Evolutionary conservation across 192 early-diverging fungal species (phyloP).

Genomic region (Coemansia reversa): DNA sequence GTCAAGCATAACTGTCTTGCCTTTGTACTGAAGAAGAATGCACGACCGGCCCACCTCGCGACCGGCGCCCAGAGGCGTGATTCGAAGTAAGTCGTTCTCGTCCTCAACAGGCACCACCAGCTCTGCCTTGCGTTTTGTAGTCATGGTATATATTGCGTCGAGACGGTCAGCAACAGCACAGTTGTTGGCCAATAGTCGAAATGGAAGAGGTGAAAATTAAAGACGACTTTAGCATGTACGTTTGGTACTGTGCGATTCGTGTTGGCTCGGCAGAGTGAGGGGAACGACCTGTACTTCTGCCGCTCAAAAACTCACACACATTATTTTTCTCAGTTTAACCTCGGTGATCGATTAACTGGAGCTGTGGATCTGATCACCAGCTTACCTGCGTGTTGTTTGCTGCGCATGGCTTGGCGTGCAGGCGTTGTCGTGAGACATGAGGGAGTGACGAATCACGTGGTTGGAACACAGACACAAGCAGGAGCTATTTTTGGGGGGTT

Average conservation of each 20-base stretch:
- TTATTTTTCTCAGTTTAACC: no score
- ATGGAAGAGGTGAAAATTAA: neutral
- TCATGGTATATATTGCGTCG: conserved; percentile 48
- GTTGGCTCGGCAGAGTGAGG: neutral
- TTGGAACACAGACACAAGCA: neutral
- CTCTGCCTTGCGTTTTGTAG: conserved; percentile 35
- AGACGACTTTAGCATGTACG: neutral
- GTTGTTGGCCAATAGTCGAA: neutral
- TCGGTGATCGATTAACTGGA: neutral
- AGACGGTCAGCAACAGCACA: conserved; percentile 32
- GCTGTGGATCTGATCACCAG: neutral
- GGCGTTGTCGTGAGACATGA: neutral
- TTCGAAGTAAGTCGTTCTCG: conserved; percentile 79
- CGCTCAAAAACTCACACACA: no score
- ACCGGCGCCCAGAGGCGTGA: conserved; percentile 95
- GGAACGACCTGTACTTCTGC: neutral
- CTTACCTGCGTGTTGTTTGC: neutral
- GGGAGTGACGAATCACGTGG: neutral
- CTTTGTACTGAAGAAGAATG: conserved; percentile 90
- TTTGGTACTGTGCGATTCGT: neutral
- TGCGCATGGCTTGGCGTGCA: neutral
- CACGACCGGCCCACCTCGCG: conserved; percentile 96
- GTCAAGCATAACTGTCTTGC: conserved; percentile 95
- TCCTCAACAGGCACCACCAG: conserved; percentile 57
- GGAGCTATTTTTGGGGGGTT: neutral